phyloP scores from a whole-genome alignment of 202 grass and related monocot genomes.

The Hordeum pubiflorum region DNA sequence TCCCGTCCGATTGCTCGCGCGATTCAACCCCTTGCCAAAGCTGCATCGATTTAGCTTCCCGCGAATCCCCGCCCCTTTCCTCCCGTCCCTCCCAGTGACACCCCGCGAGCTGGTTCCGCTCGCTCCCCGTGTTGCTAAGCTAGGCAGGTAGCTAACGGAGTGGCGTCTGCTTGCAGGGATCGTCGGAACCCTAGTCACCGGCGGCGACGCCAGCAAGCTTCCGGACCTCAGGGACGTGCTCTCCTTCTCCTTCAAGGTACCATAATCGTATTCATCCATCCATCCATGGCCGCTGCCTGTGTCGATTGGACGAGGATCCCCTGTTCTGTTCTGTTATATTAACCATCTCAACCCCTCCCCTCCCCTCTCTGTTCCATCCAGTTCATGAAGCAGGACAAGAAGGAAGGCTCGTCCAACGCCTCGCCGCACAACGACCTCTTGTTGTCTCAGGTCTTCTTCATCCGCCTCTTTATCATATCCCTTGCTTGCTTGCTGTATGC shows the following conservation, averaged over 20 bases:
- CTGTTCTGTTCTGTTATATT: neutral
- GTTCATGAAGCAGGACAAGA: conserved; percentile 61
- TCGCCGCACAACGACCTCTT: conserved; percentile 56
- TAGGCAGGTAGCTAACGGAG: neutral
- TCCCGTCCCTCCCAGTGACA: neutral
- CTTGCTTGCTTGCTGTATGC: neutral
- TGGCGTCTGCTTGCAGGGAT: conserved; percentile 42
- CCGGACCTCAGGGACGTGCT: conserved; percentile 50
- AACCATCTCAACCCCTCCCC: neutral
- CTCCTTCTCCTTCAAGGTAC: conserved; percentile 75
- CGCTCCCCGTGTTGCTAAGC: neutral
- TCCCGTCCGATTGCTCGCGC: neutral
- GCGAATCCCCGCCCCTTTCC: neutral
- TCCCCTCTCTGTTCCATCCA: conserved; percentile 17
- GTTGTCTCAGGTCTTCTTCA: conserved; percentile 41
- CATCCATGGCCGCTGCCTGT: neutral
- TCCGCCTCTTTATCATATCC: neutral
- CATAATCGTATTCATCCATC: neutral
- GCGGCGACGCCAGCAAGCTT: conserved; percentile 34
- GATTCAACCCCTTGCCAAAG: neutral
- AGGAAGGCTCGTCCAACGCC: conserved; percentile 36
- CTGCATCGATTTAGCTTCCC: neutral
- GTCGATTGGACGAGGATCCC: neutral
- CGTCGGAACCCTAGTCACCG: conserved; percentile 51
- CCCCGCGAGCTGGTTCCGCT: neutral